Percentiles rank a stretch among this genome's conserved stretches.
These are phyloP conservation scores for Golubevia sp. DNA, from an alignment of 1,284 basidiomycete species.

Conservation along the genomic window DNA sequence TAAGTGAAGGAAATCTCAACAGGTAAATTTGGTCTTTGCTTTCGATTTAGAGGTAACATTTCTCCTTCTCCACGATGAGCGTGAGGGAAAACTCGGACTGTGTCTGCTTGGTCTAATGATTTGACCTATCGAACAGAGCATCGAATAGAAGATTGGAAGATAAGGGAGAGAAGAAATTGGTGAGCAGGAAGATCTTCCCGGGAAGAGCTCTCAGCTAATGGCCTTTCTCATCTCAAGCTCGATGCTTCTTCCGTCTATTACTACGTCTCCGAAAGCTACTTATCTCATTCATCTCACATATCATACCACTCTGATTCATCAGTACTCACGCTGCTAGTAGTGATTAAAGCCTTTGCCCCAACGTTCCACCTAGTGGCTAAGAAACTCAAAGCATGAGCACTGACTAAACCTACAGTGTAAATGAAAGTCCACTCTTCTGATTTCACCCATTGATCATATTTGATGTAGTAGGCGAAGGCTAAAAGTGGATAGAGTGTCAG, in stretches of 20 bases:
- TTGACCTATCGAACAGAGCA: constrained; percentile 4
- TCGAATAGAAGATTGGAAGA: constrained; percentile 7
- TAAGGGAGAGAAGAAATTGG: not conserved
- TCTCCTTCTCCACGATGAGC: constrained; percentile 58
- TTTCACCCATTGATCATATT: constrained; percentile 57
- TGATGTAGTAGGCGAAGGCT: constrained; percentile 86
- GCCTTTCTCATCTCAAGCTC: no score
- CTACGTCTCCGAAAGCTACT: no score
- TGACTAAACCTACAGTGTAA: constrained; percentile 41
- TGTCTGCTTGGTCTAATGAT: constrained; percentile 30
- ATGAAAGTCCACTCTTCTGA: constrained; percentile 61
- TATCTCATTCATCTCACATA: no score
- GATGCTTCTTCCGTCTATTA: no score
- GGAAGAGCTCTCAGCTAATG: not conserved
- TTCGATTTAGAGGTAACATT: constrained; percentile 36
- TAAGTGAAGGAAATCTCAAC: constrained; percentile 55
- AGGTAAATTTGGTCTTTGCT: constrained; percentile 26
- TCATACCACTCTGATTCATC: no score
- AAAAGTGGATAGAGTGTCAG: constrained; percentile 82
- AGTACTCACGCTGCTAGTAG: constrained; percentile 18
- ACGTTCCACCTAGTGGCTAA: constrained; percentile 57
- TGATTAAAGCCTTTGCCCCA: constrained; percentile 43
- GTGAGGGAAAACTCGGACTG: constrained; percentile 49
- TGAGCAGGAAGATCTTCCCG: not conserved
- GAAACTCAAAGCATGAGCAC: constrained; percentile 53